Conservation (phyloP, 345 rosid genomes). For the Brassica cretica region DNA sequence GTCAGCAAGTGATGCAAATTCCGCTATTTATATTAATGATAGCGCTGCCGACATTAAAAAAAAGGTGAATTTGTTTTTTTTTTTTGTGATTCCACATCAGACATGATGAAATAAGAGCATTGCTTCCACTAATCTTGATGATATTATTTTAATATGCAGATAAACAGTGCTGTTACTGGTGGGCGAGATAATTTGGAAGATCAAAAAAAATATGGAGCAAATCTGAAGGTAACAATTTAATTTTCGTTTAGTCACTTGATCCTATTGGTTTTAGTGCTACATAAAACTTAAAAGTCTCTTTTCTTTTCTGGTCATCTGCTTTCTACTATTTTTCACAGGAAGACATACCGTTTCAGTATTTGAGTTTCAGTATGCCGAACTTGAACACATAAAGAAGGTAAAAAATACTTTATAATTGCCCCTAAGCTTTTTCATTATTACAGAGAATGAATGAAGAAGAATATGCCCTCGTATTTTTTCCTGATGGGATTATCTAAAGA, state of each 20-base stretch:
- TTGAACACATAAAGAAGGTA: conserved; percentile 78
- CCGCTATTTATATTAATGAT: conserved; percentile 93
- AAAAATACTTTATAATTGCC: neutral
- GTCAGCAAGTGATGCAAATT: conserved; percentile 99
- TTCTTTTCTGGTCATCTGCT: neutral
- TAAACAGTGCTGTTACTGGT: conserved; percentile 83
- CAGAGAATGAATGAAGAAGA: conserved; percentile 38
- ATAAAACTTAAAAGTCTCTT: neutral
- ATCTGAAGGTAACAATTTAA: conserved; percentile 66
- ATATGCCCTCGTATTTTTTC: conserved; percentile 3
- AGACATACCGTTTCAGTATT: conserved; percentile 81
- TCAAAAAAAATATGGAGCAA: conserved; percentile 73
- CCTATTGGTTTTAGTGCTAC: neutral
- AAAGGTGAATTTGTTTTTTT: conserved; percentile 52
- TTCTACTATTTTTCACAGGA: conserved; percentile 45
- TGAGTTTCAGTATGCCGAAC: conserved; percentile 72
- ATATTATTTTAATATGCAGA: conserved; percentile 43
- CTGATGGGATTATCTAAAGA: neutral
- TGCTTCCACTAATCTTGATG: neutral
- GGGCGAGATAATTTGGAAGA: conserved; percentile 76
- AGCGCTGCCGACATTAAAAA: conserved; percentile 65
- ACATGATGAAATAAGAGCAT: no score
- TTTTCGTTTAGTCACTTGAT: neutral
- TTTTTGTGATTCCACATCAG: neutral
- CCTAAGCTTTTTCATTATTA: neutral